Evolutionary conservation across 371 early-diverging fungal genomes (phyloP), one percentile per base, ranked within the genome.

Genomic region (Conidiobolus incongruus): DNA sequence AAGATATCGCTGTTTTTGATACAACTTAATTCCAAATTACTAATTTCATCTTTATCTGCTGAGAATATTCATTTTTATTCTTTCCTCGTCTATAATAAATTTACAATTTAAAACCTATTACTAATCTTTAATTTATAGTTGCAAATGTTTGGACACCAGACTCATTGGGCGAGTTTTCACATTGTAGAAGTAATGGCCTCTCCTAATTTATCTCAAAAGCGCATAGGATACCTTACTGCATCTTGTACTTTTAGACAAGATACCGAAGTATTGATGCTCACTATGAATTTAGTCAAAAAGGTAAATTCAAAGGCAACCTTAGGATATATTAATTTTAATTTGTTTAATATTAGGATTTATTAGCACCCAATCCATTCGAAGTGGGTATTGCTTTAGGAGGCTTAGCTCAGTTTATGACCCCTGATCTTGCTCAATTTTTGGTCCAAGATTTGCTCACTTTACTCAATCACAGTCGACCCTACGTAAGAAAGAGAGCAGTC

Each of bases 151-250:
- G 95, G 96, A 2, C 92, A 90, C 48, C 89, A 89, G 52, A 87
- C 87, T 82, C 71, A 74, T 2, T 95, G 94, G 93, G 92, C 93
- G 0, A 76, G 81, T 0, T 95, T 95, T 52, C 86, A 92, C 53
- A 75, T 92, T 2, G 79, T 95, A n/a, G 91, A 95, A 55, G 88
- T 89, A 38, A 93, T 95, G 93, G 81, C 91, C 0, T 80, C 86
- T 4, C 65, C 81, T 35, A 79, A 81, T 38, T 73, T 84, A 30
- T 52, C 65, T 19, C 74, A 85, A 54, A 95, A 95, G 55, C 67
- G 86, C 21, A 64, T 80, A 17, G 96, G 93, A 23, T 94, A 94
- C 53, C 63, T 85, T 45, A 93, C 92, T 1, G 95, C 92, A 1
- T 61, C 77, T 1, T 75, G 79, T 45, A 78, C 86, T 2, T 93